A percentile compares a stretch with the other conserved stretches of the same genome.
These are phyloP conservation scores for Pichia kudriavzevii DNA, from an alignment of 1,139 yeast species.

Conservation along the genomic window DNA sequence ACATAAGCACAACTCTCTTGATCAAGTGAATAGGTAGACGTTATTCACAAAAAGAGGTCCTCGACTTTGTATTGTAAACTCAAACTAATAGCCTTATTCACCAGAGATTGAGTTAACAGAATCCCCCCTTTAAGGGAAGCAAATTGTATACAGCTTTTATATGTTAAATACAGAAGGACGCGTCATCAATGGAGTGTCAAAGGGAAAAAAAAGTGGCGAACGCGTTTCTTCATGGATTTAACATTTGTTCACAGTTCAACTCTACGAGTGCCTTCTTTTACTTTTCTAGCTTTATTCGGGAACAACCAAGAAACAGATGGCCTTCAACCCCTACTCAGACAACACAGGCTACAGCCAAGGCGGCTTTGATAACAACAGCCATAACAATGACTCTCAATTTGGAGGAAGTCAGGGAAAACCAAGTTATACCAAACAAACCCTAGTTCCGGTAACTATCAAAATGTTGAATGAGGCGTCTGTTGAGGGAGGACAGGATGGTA, in stretches of 20 bases:
- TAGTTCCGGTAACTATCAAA: slow-evolving; percentile 80
- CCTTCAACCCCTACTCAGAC: too few species aligned
- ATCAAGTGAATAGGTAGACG: too few species aligned
- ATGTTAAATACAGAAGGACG: neutral
- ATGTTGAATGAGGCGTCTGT: slow-evolving; percentile 66
- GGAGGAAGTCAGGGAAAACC: slow-evolving; percentile 17
- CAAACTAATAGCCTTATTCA: too few species aligned
- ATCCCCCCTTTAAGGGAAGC: too few species aligned
- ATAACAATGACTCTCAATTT: slow-evolving; percentile 20
- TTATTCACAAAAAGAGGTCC: too few species aligned
- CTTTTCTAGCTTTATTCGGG: neutral
- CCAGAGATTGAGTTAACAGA: too few species aligned
- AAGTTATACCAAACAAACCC: slow-evolving; percentile 32
- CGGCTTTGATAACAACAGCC: neutral
- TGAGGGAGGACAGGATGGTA: slow-evolving; percentile 58
- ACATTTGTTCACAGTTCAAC: neutral
- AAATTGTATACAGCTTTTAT: too few species aligned
- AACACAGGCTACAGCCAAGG: slow-evolving; percentile 1
- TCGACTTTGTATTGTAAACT: too few species aligned
- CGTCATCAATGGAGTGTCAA: too few species aligned
- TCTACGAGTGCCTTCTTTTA: neutral
- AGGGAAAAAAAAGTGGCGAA: neutral
- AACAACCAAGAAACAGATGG: neutral
- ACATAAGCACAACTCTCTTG: too few species aligned
- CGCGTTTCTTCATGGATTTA: neutral